phyloP scores from a whole-genome alignment of 108 stramenopile genomes.

The Skeletonema costatum region DNA sequence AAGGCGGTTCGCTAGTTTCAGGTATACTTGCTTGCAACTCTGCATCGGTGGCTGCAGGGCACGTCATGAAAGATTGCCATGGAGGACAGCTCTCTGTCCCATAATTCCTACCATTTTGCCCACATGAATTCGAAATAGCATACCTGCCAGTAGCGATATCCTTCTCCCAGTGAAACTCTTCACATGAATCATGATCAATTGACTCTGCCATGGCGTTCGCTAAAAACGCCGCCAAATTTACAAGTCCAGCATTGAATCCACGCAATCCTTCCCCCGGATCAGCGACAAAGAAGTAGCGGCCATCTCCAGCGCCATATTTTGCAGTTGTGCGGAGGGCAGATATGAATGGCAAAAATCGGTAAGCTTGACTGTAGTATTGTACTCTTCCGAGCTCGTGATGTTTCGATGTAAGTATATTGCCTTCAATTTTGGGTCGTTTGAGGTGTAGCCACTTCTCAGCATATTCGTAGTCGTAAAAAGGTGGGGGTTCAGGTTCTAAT shows the following conservation, averaged over 20 bases:
- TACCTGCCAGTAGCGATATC: slow-evolving; percentile 14
- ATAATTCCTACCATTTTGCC: slow-evolving; percentile 29
- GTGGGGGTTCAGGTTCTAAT: not conserved
- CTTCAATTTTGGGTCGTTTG: slow-evolving; percentile 28
- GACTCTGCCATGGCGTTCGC: slow-evolving; percentile 37
- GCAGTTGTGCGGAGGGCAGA: slow-evolving; percentile 21
- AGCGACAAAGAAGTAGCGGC: slow-evolving; percentile 16
- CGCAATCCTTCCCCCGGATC: slow-evolving; percentile 6
- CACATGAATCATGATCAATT: slow-evolving; percentile 29
- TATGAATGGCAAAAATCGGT: slow-evolving; percentile 20
- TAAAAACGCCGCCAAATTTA: slow-evolving; percentile 32
- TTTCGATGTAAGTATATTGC: slow-evolving; percentile 24
- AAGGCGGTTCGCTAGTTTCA: slow-evolving; percentile 13
- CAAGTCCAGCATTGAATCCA: slow-evolving; percentile 31
- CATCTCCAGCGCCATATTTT: slow-evolving; percentile 13
- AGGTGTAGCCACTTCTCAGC: slow-evolving; percentile 22
- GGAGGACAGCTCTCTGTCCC: slow-evolving; percentile 12
- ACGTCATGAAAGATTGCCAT: slow-evolving; percentile 32
- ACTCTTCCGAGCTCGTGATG: slow-evolving; percentile 10
- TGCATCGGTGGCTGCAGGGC: slow-evolving; percentile 11
- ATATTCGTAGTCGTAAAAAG: slow-evolving; percentile 16
- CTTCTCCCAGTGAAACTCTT: slow-evolving; percentile 21
- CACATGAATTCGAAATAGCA: slow-evolving; percentile 30
- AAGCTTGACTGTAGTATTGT: slow-evolving; percentile 30
- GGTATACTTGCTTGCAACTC: slow-evolving; percentile 13